Evolutionary conservation across 1,139 yeast species (phyloP).

Genomic region (Hyphopichia fennica): DNA sequence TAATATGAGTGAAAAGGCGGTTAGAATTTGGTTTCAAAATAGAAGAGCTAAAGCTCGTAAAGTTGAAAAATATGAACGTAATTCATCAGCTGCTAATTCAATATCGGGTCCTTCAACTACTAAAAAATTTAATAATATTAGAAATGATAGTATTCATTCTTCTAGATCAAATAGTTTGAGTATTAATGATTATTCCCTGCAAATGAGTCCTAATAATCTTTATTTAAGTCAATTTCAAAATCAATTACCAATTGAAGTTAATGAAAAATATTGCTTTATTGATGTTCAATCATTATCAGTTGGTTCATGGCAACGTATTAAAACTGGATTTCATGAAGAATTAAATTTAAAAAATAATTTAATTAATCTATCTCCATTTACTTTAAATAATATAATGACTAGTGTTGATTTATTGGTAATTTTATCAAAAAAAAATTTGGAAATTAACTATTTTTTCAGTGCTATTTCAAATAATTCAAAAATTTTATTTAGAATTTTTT

Average conservation of each 20-base stretch:
- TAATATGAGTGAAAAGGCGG: constrained; percentile 89
- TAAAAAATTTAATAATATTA: not conserved
- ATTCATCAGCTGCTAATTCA: not conserved
- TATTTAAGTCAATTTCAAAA: constrained; percentile 4
- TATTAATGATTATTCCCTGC: constrained; percentile 8
- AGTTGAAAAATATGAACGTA: constrained; percentile 29
- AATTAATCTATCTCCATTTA: constrained; percentile 64
- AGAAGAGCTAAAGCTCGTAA: constrained; percentile 79
- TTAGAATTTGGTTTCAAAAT: constrained; percentile 94
- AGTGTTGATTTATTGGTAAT: constrained; percentile 68
- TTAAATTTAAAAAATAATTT: constrained; percentile 42
- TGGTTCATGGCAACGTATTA: constrained; percentile 77
- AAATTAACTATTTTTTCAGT: constrained; percentile 71
- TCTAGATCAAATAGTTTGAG: constrained; percentile 25
- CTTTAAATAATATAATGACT: constrained; percentile 60
- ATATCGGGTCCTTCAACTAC: not conserved
- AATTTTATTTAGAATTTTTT: constrained; percentile 69
- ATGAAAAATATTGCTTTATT: constrained; percentile 66
- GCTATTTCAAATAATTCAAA: constrained; percentile 67
- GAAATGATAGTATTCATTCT: constrained; percentile 12
- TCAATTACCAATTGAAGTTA: constrained; percentile 51
- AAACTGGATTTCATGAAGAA: constrained; percentile 56
- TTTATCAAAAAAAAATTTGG: constrained; percentile 65
- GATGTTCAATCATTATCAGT: constrained; percentile 69
- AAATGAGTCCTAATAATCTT: constrained; percentile 6